phyloP scores from a whole-genome alignment of 1,139 yeast genomes.

The Wickerhamomyces sp. region DNA sequence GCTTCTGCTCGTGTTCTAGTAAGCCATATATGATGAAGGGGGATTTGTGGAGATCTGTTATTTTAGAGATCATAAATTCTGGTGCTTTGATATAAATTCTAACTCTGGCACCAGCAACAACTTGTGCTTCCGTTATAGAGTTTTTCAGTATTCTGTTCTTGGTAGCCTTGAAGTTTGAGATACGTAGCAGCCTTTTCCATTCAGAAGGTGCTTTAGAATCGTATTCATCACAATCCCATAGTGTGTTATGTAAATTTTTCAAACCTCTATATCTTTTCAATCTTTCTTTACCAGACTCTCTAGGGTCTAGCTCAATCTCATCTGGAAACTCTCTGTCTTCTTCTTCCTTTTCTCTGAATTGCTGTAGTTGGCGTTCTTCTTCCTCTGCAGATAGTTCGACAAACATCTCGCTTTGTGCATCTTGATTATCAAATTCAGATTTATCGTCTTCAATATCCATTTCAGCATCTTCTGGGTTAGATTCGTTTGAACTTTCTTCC shows the following conservation, averaged over 20 bases:
- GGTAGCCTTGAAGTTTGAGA: conserved; percentile 75
- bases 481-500: conserved; percentile 37
- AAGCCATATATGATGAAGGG: conserved; percentile 71
- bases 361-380: conserved; percentile 71
- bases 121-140: conserved; percentile 49
- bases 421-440: conserved; percentile 42
- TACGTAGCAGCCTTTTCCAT: conserved; percentile 72
- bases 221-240: conserved; percentile 84
- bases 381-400: conserved; percentile 78
- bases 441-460: conserved; percentile 31
- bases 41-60: conserved; percentile 33
- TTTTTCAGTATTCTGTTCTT: conserved; percentile 67
- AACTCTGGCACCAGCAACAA: conserved; percentile 63
- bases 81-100: conserved; percentile 63
- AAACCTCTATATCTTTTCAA: conserved; percentile 80
- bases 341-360: conserved; percentile 62
- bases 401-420: conserved; percentile 53
- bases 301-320: conserved; percentile 81
- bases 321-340: conserved; percentile 96
- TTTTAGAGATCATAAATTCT: conserved; percentile 38
- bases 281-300: conserved; percentile 69
- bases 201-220: conserved; percentile 74
- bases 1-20: conserved; percentile 80
- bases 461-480: conserved; percentile 31
- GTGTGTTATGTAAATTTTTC: conserved; percentile 71